phyloP scores from a whole-genome alignment of 169 alveolate species.

The Plasmodium sp. region DNA sequence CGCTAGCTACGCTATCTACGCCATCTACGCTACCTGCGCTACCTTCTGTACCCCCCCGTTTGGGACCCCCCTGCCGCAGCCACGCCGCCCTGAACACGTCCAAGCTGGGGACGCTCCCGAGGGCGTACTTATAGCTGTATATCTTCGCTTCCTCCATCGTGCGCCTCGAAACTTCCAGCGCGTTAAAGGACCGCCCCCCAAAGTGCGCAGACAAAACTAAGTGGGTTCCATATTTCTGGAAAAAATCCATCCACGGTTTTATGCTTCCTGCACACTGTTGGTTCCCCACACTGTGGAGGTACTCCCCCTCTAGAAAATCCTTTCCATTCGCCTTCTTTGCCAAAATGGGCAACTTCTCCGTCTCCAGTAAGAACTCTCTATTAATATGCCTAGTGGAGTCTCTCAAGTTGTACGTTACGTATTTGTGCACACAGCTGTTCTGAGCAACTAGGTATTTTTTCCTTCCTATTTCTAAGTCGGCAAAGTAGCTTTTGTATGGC shows the following conservation, averaged over 20 bases:
- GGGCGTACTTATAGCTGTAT: conserved; percentile 50
- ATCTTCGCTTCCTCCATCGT: conserved; percentile 42
- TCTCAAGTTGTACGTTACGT: conserved; percentile 35
- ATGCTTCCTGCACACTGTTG: conserved; percentile 53
- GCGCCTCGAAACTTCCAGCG: conserved; percentile 20
- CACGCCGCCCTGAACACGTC: conserved; percentile 14
- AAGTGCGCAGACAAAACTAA: conserved; percentile 58
- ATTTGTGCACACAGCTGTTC: conserved; percentile 37
- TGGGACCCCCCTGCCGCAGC: not conserved
- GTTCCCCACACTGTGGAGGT: not conserved
- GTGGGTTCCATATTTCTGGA: conserved; percentile 83
- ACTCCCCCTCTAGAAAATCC: not conserved
- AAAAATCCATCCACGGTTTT: conserved; percentile 80
- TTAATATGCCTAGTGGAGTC: conserved; percentile 26
- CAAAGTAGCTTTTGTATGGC: conserved; percentile 58
- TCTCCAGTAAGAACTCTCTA: conserved; percentile 24
- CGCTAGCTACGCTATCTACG: not conserved
- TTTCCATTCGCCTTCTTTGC: not conserved
- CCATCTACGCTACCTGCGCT: not conserved
- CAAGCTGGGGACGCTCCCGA: conserved; percentile 19
- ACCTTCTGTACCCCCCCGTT: not conserved
- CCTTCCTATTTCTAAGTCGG: conserved; percentile 51
- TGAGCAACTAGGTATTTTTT: conserved; percentile 52
- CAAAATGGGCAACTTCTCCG: conserved; percentile 50
- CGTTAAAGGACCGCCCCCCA: conserved; percentile 43